These are phyloP conservation scores for Cercospora sesami DNA, from an alignment of 2,329 filamentous ascomycete genomes.

Conservation along the genomic window DNA sequence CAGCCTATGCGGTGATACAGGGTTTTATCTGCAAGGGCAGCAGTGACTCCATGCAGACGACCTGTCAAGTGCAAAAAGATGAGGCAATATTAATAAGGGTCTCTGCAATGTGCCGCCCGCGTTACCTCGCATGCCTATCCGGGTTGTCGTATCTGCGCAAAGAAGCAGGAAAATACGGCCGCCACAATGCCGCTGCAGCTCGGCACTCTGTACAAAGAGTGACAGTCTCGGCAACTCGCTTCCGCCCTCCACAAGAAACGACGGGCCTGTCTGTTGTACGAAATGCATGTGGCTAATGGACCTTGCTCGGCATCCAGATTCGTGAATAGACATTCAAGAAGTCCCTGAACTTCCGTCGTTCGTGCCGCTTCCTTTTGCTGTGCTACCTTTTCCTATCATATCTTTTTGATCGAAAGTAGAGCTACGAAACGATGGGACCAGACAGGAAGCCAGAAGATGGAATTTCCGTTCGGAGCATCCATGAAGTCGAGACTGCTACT, in stretches of 20 bases:
- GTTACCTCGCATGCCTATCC: conserved; percentile 2
- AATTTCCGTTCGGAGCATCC: conserved; percentile 30
- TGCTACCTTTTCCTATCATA: background rate
- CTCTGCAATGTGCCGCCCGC: conserved; percentile 10
- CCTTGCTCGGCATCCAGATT: conserved; percentile 17
- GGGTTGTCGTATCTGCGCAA: background rate
- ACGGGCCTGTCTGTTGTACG: conserved; percentile 6
- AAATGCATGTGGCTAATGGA: conserved; percentile 17
- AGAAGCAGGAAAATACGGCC: conserved; percentile 6
- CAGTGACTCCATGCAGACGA: conserved; percentile 3
- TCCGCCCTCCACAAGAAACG: conserved; percentile 5
- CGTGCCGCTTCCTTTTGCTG: background rate
- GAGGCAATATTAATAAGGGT: conserved; percentile 3
- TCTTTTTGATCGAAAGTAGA: conserved; percentile 3
- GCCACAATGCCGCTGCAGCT: conserved; percentile 14
- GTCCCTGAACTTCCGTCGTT: conserved; percentile 9
- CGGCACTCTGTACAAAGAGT: conserved; percentile 10
- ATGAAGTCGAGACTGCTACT: conserved; percentile 25
- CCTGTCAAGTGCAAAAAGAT: conserved; percentile 19
- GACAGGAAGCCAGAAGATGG: conserved; percentile 29
- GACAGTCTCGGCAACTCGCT: conserved; percentile 18
- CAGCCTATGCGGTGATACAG: background rate
- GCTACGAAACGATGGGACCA: conserved; percentile 16
- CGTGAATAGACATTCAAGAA: conserved; percentile 7
- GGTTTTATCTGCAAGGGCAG: conserved; percentile 11